These are phyloP conservation scores for Trifolium repens DNA, from an alignment of 306 rosid species.

Conservation along the genomic window DNA sequence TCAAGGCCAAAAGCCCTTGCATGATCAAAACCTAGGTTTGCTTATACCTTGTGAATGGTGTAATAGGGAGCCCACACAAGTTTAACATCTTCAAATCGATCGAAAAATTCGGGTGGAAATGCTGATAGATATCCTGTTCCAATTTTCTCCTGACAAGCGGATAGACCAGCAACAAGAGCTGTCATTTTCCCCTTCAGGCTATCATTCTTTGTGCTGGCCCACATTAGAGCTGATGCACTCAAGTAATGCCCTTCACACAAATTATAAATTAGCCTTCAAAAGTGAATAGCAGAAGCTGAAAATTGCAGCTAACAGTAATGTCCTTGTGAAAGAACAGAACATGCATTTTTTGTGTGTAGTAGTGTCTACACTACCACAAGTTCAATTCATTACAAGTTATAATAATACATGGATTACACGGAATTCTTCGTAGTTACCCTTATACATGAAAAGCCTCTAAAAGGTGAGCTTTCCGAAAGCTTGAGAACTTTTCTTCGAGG, in stretches of 20 bases:
- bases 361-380: neutral
- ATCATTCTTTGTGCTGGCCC: constrained; percentile 80
- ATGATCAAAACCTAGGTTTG: constrained; percentile 16
- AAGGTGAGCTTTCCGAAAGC: constrained; percentile 4
- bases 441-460: neutral
- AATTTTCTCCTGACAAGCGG: constrained; percentile 72
- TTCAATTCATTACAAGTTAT: constrained; percentile 5
- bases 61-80: constrained; percentile 96
- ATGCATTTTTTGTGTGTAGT: too few relatives aligned
- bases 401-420: constrained; percentile 6
- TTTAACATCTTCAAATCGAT: constrained; percentile 63
- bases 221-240: constrained; percentile 87
- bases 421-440: constrained; percentile 6
- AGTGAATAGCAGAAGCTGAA: constrained; percentile 31
- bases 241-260: constrained; percentile 83
- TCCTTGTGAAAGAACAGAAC: neutral
- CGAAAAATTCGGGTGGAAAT: constrained; percentile 75
- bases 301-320: constrained; percentile 28
- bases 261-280: constrained; percentile 23
- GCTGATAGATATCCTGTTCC: constrained; percentile 93
- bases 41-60: constrained; percentile 91
- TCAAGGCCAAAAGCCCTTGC: constrained; percentile 31
- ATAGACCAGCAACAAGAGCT: constrained; percentile 56
- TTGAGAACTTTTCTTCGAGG: neutral
- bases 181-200: constrained; percentile 65